A percentile compares a stretch with the other conserved stretches of the same genome.
These are phyloP conservation scores for Fusarium sp. DNA, from an alignment of 2,329 filamentous ascomycete species.

Conservation along the genomic window DNA sequence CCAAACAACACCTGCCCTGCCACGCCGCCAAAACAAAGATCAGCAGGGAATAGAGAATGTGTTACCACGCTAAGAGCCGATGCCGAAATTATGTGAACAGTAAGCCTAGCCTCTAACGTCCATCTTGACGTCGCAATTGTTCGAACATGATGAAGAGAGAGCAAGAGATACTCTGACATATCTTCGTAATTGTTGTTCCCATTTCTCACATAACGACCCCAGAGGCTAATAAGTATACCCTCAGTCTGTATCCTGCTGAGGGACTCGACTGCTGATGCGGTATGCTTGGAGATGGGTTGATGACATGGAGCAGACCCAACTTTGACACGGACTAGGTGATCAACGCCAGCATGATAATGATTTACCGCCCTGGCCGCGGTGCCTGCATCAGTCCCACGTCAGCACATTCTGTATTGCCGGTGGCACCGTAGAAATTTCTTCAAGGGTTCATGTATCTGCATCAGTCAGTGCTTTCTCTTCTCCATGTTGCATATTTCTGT, in stretches of 20 bases:
- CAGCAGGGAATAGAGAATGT: background rate
- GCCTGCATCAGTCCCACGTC: conserved; percentile 28
- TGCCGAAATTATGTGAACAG: background rate
- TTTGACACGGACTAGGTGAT: conserved; percentile 7
- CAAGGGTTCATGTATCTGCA: background rate
- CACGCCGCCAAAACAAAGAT: conserved; percentile 12
- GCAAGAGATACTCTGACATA: conserved; percentile 2
- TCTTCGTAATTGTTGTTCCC: background rate
- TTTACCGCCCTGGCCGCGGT: conserved; percentile 30
- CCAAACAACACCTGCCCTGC: conserved; percentile 6
- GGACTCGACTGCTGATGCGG: background rate
- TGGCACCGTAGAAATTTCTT: conserved; percentile 10
- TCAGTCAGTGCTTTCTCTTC: conserved; percentile 5
- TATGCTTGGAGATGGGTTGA: background rate
- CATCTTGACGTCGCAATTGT: background rate
- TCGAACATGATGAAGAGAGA: background rate
- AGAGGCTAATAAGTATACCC: background rate
- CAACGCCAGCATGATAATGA: conserved; percentile 29
- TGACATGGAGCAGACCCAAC: conserved; percentile 3
- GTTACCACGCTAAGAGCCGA: conserved; percentile 25
- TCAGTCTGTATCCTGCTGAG: background rate
- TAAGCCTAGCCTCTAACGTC: background rate
- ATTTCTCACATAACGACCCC: background rate
- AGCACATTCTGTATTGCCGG: conserved; percentile 13
- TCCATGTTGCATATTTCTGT: background rate